Evolutionary conservation across 495 filamentous ascomycete genomes (phyloP), one percentile per base, ranked within the genome.

Genomic region (Trichoderma orchidacearum): DNA sequence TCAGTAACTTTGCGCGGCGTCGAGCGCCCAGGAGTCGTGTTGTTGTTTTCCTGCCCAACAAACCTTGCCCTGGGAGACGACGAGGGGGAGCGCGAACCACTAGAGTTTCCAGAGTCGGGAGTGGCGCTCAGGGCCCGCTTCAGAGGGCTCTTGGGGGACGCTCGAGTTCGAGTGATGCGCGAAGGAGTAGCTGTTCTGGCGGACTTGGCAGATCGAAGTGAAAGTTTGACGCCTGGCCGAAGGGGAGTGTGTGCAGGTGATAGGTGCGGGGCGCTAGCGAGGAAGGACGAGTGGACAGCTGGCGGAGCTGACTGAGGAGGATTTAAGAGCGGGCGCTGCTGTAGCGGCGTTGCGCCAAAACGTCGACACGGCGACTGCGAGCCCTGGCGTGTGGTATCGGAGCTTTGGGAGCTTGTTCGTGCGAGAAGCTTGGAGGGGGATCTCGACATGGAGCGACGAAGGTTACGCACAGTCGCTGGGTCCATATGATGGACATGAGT

Each of bases 391-490:
- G 67, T 64, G 53, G 65, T 64, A 35, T 51, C 36, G 0, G 55
- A 55, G 7, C 62, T 63, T 25, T 64, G 68, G 6, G 68, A 71
- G 70, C 79, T 78, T 17, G 78, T 71, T 28, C 79, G 74, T 41
- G 82, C 71, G 27, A 91, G 67, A 62, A 90, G 88, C 65, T 90
- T 94, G 8, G 90, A 94, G 9, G 90, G 90, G 9, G 90, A 95
- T 48, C 88, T 78, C 28, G 89, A 94, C 50, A 96, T 74, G 21
- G 90, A 94, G 60, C 89, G 85, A 38, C 89, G 80, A 38, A 96
- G 70, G 60, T 89, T 84, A 60, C 85, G 76, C 53, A 94, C 85
- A 15, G 86, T 81, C 23, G 86, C 83, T 4, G 87, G 80, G 70
- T 91, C 87, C 61, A 89, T 84, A 72, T 85, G 82, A 61, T 87